Evolutionary conservation across 176 grass and related monocot genomes (phyloP), one percentile per base, ranked within the genome.

Genomic region (Oryza meridionalis): DNA sequence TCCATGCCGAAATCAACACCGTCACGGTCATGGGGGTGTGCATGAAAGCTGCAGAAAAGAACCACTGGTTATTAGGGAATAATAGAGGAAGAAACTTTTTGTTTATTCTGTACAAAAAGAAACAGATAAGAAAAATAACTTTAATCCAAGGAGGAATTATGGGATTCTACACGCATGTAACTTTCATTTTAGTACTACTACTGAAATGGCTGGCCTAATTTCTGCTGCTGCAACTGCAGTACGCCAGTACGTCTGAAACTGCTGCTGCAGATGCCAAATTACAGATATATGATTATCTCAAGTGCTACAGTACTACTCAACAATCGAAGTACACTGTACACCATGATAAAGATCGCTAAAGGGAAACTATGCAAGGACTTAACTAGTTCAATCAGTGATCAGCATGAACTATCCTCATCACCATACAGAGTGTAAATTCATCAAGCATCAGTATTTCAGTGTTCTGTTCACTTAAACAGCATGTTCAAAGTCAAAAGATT

Each of bases 1-100:
- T 55, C 27, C 37, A 47, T 46, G 8, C 31, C 51, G 0, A 38
- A 43, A 59, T 75, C 71, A 67, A 43, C 1, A 10, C 35, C 38
- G 29, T 22, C 73, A n/a, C 73, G 44, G 29, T 22, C 82, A n/a
- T 65, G 59, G 6, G 44, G 6, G 73, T 69, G 16, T 37, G 55
- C 68, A 77, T 74, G 49, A 61, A 79, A 3, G 46, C 68, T 86
- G 79, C 29, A 51, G 32, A 43, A 78, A 27, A 32, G 42, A 59
- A 42, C 0, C 5, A 9, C 14, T 65, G 0, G 19, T 81, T 51
- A 69, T 81, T 51, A 69, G 16, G 31, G 45, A 69, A 9, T 61
- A 73, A 58, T 29, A 78, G n/a, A n/a, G 5, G 17, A 3, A 24
- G 16, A 75, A 74, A 19, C 45, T 27, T 27, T 3, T n/a, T n/a